phyloP scores from a whole-genome alignment of 768 basidiomycete genomes.

The Mycena pura region DNA sequence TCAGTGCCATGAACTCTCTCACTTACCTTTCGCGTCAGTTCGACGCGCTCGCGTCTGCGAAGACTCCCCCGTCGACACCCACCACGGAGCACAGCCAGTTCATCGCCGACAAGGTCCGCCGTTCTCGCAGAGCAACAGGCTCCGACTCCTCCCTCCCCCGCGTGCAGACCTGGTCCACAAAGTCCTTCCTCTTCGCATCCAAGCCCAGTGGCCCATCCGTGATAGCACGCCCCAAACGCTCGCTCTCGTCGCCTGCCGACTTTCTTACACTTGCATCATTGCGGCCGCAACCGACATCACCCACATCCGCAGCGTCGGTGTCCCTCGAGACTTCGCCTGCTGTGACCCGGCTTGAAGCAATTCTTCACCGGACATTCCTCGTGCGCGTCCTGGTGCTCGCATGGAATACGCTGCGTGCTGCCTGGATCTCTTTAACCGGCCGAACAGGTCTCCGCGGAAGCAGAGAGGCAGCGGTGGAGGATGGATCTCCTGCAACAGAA shows the following conservation, averaged over 20 bases:
- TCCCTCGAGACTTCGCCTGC: conserved; percentile 40
- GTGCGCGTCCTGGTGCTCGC: conserved; percentile 71
- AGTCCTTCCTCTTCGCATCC: conserved; percentile 52
- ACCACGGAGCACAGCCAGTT: conserved; percentile 43
- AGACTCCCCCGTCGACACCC: conserved; percentile 65
- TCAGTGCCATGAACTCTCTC: conserved; percentile 75
- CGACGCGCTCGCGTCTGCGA: conserved; percentile 72
- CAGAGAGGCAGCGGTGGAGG: conserved; percentile 22
- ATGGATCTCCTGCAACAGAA: conserved; percentile 16
- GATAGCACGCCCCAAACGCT: conserved; percentile 54
- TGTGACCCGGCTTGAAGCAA: conserved; percentile 48
- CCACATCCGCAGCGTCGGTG: conserved; percentile 33
- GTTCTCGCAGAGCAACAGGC: conserved; percentile 27
- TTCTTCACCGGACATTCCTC: conserved; percentile 69
- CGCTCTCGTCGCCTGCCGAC: conserved; percentile 67
- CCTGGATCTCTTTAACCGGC: conserved; percentile 57
- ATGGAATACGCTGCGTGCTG: conserved; percentile 72
- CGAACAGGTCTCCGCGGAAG: conserved; percentile 14
- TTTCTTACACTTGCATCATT: conserved; percentile 47
- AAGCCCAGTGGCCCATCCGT: conserved; percentile 36
- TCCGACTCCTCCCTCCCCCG: conserved; percentile 48
- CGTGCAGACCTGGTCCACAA: conserved; percentile 63
- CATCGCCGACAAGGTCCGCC: conserved; percentile 29
- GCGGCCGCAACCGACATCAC: conserved; percentile 28
- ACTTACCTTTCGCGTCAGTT: conserved; percentile 82